Evolutionary conservation across 1,284 basidiomycete species (phyloP).

Genomic region (Coniophora puteana): DNA sequence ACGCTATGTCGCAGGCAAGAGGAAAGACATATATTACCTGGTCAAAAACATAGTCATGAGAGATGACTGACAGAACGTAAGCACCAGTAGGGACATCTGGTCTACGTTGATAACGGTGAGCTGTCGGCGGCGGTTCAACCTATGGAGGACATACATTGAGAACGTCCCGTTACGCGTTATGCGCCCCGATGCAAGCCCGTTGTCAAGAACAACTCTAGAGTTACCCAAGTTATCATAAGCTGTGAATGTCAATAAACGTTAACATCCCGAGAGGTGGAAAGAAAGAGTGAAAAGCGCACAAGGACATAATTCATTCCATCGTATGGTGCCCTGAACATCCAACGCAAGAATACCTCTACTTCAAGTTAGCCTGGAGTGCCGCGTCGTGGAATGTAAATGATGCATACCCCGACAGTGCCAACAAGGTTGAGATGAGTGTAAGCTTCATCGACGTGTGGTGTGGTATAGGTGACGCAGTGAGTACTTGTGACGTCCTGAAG

Average conservation of each 20-base stretch:
- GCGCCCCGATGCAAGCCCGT: conserved; percentile 47
- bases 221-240: conserved; percentile 48
- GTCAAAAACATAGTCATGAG: conserved; percentile 67
- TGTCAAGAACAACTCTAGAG: conserved; percentile 58
- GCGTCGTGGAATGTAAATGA: too few species aligned
- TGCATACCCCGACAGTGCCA: too few species aligned
- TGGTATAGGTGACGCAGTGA: too few species aligned
- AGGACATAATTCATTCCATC: conserved; percentile 64
- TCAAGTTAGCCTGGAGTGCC: not conserved
- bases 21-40: conserved; percentile 39
- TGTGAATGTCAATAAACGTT: too few species aligned
- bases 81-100: conserved; percentile 59
- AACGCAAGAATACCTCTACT: conserved; percentile 36
- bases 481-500: too few species aligned
- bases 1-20: conserved; percentile 9
- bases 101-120: conserved; percentile 33
- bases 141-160: conserved; percentile 46
- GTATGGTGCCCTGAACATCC: conserved; percentile 56
- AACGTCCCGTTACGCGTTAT: conserved; percentile 59
- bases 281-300: conserved; percentile 36
- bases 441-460: too few species aligned
- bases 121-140: conserved; percentile 3
- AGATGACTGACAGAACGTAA: conserved; percentile 61
- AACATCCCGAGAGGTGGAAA: too few species aligned
- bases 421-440: too few species aligned